These are phyloP conservation scores for Agrostemma githago DNA, from an alignment of 148 eudicot species.

Conservation along the genomic window DNA sequence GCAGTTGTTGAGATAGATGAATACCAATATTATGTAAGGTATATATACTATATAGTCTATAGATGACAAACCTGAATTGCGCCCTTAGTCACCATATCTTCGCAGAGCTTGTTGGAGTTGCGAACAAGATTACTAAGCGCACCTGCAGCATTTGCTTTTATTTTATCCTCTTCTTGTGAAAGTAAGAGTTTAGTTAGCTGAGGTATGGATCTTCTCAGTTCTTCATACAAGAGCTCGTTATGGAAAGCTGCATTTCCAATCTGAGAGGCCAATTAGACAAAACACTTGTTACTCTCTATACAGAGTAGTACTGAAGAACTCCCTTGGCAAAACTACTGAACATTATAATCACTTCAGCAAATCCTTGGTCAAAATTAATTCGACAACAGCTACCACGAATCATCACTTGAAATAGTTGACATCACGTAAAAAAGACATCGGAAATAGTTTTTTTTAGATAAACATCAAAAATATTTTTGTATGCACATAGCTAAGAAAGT, in stretches of 20 bases:
- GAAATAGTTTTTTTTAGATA: not conserved
- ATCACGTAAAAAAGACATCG: not conserved
- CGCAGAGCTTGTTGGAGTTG: constrained; percentile 81
- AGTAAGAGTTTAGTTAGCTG: constrained; percentile 70
- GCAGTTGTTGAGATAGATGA: not conserved
- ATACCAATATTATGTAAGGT: too few relatives aligned
- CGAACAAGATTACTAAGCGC: constrained; percentile 97
- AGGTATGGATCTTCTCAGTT: constrained; percentile 73
- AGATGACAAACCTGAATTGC: constrained; percentile 71
- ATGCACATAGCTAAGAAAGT: not conserved
- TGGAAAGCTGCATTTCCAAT: constrained; percentile 97
- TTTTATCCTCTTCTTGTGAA: constrained; percentile 85
- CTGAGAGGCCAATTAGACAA: constrained; percentile 29
- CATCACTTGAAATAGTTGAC: not conserved
- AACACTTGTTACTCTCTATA: not conserved
- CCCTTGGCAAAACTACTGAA: not conserved
- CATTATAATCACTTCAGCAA: too few relatives aligned
- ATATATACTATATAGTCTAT: too few relatives aligned
- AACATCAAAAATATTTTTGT: too few relatives aligned
- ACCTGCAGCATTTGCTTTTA: constrained; percentile 96
- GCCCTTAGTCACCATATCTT: constrained; percentile 82
- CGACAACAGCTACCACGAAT: not conserved
- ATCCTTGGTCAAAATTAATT: too few relatives aligned
- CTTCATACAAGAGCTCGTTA: constrained; percentile 73
- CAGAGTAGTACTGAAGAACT: not conserved